These are phyloP conservation scores for Fusarium sp. DNA, from an alignment of 2,329 filamentous ascomycete species.

Conservation along the genomic window DNA sequence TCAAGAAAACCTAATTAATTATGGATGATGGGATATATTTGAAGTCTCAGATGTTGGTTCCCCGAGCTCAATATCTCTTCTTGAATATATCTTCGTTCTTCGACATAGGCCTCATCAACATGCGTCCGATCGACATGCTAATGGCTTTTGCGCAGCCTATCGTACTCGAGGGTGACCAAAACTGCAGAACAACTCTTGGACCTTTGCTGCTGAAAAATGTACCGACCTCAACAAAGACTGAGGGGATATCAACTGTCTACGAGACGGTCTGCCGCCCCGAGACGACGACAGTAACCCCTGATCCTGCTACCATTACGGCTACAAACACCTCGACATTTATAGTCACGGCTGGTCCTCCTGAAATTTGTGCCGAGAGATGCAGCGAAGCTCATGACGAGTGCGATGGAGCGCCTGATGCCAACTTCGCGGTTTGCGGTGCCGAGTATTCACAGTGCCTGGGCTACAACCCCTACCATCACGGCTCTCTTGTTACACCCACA, in stretches of 20 bases:
- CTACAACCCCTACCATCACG: conserved; percentile 2
- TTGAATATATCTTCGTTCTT: accelerated
- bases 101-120: not conserved
- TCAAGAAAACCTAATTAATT: not conserved
- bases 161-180: too few relatives aligned
- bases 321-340: not conserved
- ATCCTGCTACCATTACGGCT: accelerated
- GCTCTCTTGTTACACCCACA: not conserved
- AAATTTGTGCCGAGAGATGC: conserved; percentile 9
- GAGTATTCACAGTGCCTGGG: conserved; percentile 8
- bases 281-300: not conserved
- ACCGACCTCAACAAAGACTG: accelerated
- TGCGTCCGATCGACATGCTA: not conserved
- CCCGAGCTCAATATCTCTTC: too few relatives aligned
- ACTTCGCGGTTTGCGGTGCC: conserved; percentile 4
- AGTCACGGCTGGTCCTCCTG: not conserved
- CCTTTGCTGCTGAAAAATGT: not conserved
- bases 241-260: not conserved
- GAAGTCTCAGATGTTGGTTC: too few relatives aligned
- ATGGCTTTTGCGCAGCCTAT: accelerated
- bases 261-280: not conserved
- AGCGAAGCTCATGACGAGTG: conserved; percentile 1
- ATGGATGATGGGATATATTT: too few relatives aligned
- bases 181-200: not conserved
- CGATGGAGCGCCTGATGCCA: not conserved